These are phyloP conservation scores for Litchi chinensis DNA, from an alignment of 345 rosid species.

Conservation along the genomic window DNA sequence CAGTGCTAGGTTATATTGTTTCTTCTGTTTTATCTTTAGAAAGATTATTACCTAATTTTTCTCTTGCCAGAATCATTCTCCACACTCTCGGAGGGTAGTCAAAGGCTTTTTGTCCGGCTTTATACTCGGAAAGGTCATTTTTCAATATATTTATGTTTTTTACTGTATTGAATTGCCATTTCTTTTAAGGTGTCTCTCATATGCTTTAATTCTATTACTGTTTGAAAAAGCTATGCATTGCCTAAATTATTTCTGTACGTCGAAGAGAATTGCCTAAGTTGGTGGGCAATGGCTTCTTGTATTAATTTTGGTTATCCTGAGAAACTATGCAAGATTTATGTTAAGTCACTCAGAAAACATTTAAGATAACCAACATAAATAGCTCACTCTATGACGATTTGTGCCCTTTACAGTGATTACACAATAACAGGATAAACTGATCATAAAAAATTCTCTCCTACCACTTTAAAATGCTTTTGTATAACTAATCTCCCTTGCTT, in stretches of 20 bases:
- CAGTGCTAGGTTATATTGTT: slow-evolving; percentile 5
- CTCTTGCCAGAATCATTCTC: slow-evolving; percentile 66
- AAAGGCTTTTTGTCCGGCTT: slow-evolving; percentile 87
- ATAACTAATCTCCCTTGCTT: background rate
- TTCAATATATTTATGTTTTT: slow-evolving; percentile 2
- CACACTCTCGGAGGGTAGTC: slow-evolving; percentile 68
- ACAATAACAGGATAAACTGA: background rate
- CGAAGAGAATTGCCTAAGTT: slow-evolving; percentile 9
- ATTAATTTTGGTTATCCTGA: background rate
- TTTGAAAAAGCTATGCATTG: background rate
- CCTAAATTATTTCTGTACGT: background rate
- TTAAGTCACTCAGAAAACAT: background rate
- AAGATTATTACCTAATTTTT: slow-evolving; percentile 14
- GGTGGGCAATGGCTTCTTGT: background rate
- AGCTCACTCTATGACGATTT: background rate
- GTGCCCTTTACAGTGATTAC: background rate
- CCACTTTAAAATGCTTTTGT: background rate
- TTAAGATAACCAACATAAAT: background rate
- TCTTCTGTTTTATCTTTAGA: slow-evolving; percentile 8
- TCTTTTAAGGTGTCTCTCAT: background rate
- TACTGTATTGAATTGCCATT: background rate
- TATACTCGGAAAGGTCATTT: slow-evolving; percentile 76
- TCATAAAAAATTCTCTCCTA: background rate
- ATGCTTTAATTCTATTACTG: background rate
- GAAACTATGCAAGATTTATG: slow-evolving; percentile 3